phyloP scores from a whole-genome alignment of 2,329 filamentous ascomycete genomes.

The Penicillium glabrum region DNA sequence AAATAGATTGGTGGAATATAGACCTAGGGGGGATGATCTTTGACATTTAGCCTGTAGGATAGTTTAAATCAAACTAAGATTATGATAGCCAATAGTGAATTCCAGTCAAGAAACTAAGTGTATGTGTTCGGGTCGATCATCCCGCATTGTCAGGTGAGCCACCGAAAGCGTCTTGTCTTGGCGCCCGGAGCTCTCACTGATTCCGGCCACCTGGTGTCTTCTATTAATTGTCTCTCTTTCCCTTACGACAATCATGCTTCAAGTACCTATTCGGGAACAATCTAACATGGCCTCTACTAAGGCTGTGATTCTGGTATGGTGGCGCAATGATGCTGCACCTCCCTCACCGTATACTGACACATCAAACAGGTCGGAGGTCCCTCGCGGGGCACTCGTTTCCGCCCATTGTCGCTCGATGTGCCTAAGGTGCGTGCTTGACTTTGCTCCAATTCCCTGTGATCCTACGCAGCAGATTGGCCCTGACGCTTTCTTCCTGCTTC shows the following conservation, averaged over 20 bases:
- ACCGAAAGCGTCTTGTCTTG: conserved; percentile 24
- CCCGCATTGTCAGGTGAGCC: conserved; percentile 22
- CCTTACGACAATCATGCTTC: conserved; percentile 39
- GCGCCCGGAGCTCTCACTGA: conserved; percentile 17
- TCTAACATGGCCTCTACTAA: conserved; percentile 68
- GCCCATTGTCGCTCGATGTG: conserved; percentile 90
- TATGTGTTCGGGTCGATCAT: not conserved
- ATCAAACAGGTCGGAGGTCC: conserved; percentile 79
- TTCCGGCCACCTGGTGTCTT: conserved; percentile 17
- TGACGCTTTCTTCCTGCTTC: conserved; percentile 9
- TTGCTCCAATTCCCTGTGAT: conserved; percentile 17
- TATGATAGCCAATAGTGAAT: not conserved
- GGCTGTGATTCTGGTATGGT: conserved; percentile 83
- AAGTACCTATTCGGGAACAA: conserved; percentile 46
- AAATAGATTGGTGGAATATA: no score
- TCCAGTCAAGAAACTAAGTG: not conserved
- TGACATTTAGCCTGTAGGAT: no score
- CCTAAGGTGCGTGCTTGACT: conserved; percentile 69
- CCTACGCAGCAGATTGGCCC: not conserved
- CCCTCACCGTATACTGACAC: conserved; percentile 27
- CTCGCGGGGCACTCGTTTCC: conserved; percentile 91
- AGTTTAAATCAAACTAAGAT: not conserved
- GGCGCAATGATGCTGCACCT: conserved; percentile 2
- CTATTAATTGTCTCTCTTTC: conserved; percentile 3
- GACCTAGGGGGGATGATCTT: no score